These are phyloP conservation scores for Ochetophila trinervis DNA, from an alignment of 306 rosid species.

Conservation along the genomic window DNA sequence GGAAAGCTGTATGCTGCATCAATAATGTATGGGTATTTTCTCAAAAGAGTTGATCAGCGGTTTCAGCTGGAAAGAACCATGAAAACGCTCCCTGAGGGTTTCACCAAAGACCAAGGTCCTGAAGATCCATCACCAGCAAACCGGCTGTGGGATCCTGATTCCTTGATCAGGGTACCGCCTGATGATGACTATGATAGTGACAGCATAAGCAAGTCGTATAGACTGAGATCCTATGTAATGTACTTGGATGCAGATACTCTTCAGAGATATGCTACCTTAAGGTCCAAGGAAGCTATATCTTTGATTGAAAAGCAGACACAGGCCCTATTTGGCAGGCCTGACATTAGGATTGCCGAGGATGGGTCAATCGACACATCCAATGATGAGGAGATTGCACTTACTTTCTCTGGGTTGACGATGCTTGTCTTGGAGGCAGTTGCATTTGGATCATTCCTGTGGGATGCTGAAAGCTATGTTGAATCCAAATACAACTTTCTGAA, in stretches of 20 bases:
- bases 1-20: conserved; percentile 98
- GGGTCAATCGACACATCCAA: conserved; percentile 67
- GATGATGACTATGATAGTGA: conserved; percentile 39
- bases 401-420: conserved; percentile 74
- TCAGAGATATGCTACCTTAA: conserved; percentile 79
- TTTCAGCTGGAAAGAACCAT: conserved; percentile 81
- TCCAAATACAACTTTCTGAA: conserved; percentile 68
- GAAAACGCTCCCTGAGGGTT: conserved; percentile 75
- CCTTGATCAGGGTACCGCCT: conserved; percentile 59
- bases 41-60: conserved; percentile 87
- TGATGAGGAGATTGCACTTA: conserved; percentile 59
- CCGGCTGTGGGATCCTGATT: conserved; percentile 89
- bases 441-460: conserved; percentile 88
- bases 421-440: conserved; percentile 83
- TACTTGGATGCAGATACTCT: conserved; percentile 80
- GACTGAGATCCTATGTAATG: conserved; percentile 74
- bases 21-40: conserved; percentile 93
- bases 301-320: conserved; percentile 96
- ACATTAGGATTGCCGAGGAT: conserved; percentile 52
- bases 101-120: conserved; percentile 37
- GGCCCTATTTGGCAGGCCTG: conserved; percentile 83
- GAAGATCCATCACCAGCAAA: conserved; percentile 53
- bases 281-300: conserved; percentile 89
- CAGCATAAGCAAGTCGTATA: conserved; percentile 40
- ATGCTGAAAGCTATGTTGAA: conserved; percentile 76